These are phyloP conservation scores for Raddia guianensis DNA, from an alignment of 176 grass and related monocot genomes.

Conservation along the genomic window DNA sequence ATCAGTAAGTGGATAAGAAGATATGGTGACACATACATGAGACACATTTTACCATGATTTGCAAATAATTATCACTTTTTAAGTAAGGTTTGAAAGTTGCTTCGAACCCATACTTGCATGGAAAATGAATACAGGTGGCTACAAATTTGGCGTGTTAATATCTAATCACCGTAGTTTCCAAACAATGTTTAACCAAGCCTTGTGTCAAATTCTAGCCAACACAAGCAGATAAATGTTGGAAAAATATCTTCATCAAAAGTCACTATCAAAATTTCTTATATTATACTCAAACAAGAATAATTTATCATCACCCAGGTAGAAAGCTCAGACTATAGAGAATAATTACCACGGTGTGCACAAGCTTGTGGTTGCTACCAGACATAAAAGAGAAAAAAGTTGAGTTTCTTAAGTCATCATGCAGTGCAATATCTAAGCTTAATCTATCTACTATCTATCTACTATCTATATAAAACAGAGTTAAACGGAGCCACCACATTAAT, in stretches of 20 bases:
- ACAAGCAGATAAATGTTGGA: neutral
- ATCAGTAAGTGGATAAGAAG: neutral
- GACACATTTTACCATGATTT: constrained; percentile 1
- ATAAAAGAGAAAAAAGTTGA: neutral
- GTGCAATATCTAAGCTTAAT: no score
- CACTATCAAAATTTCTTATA: neutral
- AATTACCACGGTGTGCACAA: neutral
- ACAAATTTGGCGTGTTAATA: neutral
- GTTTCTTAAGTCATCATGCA: neutral
- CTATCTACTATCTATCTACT: no score
- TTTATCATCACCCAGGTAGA: neutral
- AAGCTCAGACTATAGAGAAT: neutral
- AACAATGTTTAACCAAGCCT: neutral
- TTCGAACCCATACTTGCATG: neutral
- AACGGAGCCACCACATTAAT: no score
- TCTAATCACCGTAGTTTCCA: neutral
- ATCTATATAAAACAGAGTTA: no score
- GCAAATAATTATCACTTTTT: neutral
- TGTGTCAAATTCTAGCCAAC: neutral
- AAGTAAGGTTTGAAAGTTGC: neutral
- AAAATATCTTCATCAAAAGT: no score
- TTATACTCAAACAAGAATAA: neutral
- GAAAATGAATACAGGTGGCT: neutral
- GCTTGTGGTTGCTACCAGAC: neutral
- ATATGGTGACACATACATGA: neutral